Percentiles rank a stretch among this genome's conserved stretches.
Conservation (phyloP, 495 filamentous ascomycete genomes). For the Trichoderma asperelloides region DNA sequence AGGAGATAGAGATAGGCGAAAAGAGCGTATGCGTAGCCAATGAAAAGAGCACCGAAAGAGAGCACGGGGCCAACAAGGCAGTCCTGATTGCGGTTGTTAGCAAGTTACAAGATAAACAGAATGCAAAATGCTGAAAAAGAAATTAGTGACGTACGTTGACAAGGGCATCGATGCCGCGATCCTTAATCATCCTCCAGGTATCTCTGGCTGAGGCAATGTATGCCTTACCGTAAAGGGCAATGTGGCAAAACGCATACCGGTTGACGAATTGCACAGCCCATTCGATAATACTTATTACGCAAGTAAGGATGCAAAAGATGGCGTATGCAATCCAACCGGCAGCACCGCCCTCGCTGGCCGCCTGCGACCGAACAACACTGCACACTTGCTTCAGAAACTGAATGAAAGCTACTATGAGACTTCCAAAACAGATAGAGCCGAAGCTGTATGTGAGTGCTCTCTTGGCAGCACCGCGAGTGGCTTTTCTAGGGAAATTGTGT, state of each 20-base stretch:
- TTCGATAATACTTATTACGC: slow-evolving; percentile 67
- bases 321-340: slow-evolving; percentile 42
- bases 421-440: slow-evolving; percentile 80
- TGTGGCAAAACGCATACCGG: slow-evolving; percentile 83
- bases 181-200: slow-evolving; percentile 83
- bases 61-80: slow-evolving; percentile 85
- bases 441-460: slow-evolving; percentile 83
- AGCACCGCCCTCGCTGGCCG: slow-evolving; percentile 58
- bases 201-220: slow-evolving; percentile 82
- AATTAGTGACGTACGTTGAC: slow-evolving; percentile 42
- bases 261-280: slow-evolving; percentile 77
- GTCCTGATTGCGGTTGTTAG: slow-evolving; percentile 31
- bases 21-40: slow-evolving; percentile 72
- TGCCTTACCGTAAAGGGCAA: slow-evolving; percentile 81
- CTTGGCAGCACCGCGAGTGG: slow-evolving; percentile 68
- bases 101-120: no score
- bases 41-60: slow-evolving; percentile 77
- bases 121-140: neutral
- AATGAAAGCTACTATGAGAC: slow-evolving; percentile 78
- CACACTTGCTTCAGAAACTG: slow-evolving; percentile 71
- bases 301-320: slow-evolving; percentile 61
- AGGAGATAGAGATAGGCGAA: slow-evolving; percentile 78
- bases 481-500: slow-evolving; percentile 60
- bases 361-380: slow-evolving; percentile 58
- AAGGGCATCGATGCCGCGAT: slow-evolving; percentile 82